Evolutionary conservation across 805 yeast species (phyloP), one percentile per base, ranked within the genome.

Genomic region (Pichia californica): DNA sequence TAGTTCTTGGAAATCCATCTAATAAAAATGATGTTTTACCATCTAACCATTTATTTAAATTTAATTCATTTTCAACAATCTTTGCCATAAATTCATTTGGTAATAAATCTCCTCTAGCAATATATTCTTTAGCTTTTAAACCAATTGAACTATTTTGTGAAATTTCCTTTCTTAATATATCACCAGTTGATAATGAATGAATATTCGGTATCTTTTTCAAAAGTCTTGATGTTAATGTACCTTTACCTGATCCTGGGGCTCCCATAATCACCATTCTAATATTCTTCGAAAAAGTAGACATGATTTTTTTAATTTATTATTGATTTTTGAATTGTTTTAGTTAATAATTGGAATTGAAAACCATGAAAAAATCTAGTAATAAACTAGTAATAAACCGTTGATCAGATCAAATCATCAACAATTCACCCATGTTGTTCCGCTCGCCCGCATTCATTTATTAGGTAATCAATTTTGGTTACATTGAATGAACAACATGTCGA

Each of bases 241-340:
- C 97, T 59, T 89, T 89, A 1, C 98, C 98, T 1, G 96, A 74
- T 0, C 98, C 98, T 0, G 98, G 98, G 0, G 97, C 95, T 3
- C 97, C 97, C 21, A 91, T 66, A 8, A 89, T 68, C 23, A 89
- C 69, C 31, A 88, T 62, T 53, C 96, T 68, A 15, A 83, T 58
- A 1, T 89, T 81, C 33, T 51, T 61, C 7, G 54, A 44, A 1
- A 49, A 29, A 14, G 25, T 8, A 6, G 25, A 21, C 25, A 21
- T 21, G 31, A 36, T 32, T 26, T 36, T 13, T 14, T 27, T 4
- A 7, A 27, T 27, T 14, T 10, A 7, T 7, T 27, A 27, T 10
- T 27, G 13, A 7, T 7, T 27, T 7, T 27, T 21, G 5, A 21
- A 6, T 21, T 21, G 8, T 21, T n/a, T n/a, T n/a, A n/a, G n/a